Evolutionary conservation across 2,329 filamentous ascomycete genomes (phyloP).

Genomic region (Exophiala viscosa): DNA sequence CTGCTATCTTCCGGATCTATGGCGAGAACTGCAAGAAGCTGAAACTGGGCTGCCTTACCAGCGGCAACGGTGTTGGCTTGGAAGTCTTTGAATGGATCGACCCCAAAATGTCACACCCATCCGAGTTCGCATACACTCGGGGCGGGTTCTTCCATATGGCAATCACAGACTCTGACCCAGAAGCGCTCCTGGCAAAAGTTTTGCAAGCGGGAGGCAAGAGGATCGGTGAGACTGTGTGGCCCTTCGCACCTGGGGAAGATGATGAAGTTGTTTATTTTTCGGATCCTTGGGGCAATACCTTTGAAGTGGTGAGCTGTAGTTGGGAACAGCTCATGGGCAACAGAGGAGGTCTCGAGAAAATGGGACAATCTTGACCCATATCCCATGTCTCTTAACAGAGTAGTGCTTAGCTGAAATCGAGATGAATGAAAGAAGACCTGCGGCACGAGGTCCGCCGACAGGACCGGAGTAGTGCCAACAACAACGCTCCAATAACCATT

Average conservation of each 20-base stretch:
- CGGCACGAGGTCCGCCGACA: too few relatives aligned
- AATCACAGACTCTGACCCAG: slow-evolving; percentile 33
- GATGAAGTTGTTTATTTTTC: slow-evolving; percentile 8
- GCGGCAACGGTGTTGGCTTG: slow-evolving; percentile 35
- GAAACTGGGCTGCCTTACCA: slow-evolving; percentile 32
- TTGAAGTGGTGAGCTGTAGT: slow-evolving; percentile 9
- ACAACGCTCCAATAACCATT: too few relatives aligned
- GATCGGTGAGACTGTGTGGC: slow-evolving; percentile 27
- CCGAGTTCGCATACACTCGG: slow-evolving; percentile 29
- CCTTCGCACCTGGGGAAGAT: background rate
- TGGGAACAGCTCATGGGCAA: background rate
- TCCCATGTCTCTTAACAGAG: too few relatives aligned
- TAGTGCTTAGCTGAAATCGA: too few relatives aligned
- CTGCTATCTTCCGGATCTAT: slow-evolving; percentile 39
- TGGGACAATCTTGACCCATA: too few relatives aligned
- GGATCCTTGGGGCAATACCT: slow-evolving; percentile 11
- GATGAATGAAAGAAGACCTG: too few relatives aligned
- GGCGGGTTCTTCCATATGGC: slow-evolving; percentile 37
- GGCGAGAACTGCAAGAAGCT: slow-evolving; percentile 30
- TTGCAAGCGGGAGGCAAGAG: slow-evolving; percentile 31
- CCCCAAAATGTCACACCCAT: slow-evolving; percentile 18
- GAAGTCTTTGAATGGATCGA: slow-evolving; percentile 37
- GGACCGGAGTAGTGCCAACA: too few relatives aligned
- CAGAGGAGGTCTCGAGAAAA: too few relatives aligned
- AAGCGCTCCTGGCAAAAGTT: slow-evolving; percentile 30